Base-by-base conservation (phyloP, 2,329 filamentous ascomycete genomes). In the Ploettnerulaceae sp. region DNA sequence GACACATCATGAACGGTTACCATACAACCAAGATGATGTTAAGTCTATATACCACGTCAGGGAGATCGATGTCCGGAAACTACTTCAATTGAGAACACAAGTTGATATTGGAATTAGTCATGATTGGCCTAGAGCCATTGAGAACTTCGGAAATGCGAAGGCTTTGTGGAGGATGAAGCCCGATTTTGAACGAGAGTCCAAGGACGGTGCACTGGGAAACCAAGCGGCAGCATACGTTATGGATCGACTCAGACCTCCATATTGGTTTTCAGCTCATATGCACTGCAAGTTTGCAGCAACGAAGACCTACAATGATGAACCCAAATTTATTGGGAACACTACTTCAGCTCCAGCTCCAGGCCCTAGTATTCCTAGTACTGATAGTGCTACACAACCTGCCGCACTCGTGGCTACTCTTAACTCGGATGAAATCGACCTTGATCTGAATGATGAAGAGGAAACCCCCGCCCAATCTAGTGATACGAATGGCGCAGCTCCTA, bases 231-330 rank as follows among this genome's bases (percentile, higher is more conserved):
- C 78, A 61, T 79, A 85, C 56, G 82, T 95, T 15, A 76, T 97
- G 67, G 82, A 95, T 61, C 77, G 86, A 22, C 67, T 98, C 42
- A 76, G 89, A 42, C 93, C 93, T 7, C 75, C 76, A 0, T 84
- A 89, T 64, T 98, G 93, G 93, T 96, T 97, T 64, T 84, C 86
- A 28, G 93, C 90, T 2, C 93, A 98, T 67, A 68, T 97, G 69
- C 93, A 98, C 66, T 82, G 86, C 70, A 94, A 91, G 62, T 97
- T 85, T 63, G 68, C 83, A 0, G 93, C 90, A 1, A 64, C 80
- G 53, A 84, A 77, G 62, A 69, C 53, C n/a, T 82, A 81, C 47
- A 59, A 69, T 11, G 59, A 61, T 20, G 43, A 49, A 4, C 35
- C 32, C 3, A 57, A 58, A 18, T n/a, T 53, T 5, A 45, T 47